phyloP scores from a whole-genome alignment of 106 monocot genomes.

The Triglochin maritima region DNA sequence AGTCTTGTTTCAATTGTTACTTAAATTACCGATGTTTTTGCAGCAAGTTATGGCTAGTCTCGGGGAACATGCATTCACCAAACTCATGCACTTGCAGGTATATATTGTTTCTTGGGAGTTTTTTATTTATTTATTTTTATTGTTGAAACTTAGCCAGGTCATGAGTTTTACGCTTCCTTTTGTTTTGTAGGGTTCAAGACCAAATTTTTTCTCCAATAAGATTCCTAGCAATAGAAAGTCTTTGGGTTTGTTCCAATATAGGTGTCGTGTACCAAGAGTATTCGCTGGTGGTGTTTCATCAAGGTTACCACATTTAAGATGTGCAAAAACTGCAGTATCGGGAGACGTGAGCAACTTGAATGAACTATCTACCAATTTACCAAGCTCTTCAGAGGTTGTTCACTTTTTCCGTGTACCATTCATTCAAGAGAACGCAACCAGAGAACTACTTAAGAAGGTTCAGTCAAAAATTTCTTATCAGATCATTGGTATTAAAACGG shows the following conservation, averaged over 20 bases:
- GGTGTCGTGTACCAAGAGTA: background rate
- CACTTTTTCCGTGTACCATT: constrained; percentile 79
- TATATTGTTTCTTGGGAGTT: background rate
- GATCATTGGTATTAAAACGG: constrained; percentile 52
- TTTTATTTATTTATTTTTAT: background rate
- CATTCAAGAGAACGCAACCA: constrained; percentile 48
- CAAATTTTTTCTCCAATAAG: background rate
- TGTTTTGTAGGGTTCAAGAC: constrained; percentile 6
- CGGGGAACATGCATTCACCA: background rate
- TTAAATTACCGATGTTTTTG: background rate
- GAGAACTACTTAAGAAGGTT: constrained; percentile 55
- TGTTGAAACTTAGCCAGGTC: background rate
- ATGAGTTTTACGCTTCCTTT: background rate
- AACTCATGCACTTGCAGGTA: constrained; percentile 4
- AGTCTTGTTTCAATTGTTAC: too few species aligned
- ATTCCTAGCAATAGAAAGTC: background rate
- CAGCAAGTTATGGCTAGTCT: background rate
- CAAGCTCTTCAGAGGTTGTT: constrained; percentile 22
- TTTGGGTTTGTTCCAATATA: background rate
- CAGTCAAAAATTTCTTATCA: constrained; percentile 50
- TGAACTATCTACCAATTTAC: constrained; percentile 4
- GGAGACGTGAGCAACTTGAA: constrained; percentile 18
- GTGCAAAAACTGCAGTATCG: constrained; percentile 41
- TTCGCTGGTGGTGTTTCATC: background rate
- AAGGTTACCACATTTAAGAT: background rate